A percentile compares a stretch with the other conserved stretches of the same genome.
These are phyloP conservation scores for Boletus sensibilis DNA, from an alignment of 768 basidiomycete genomes.

Conservation along the genomic window DNA sequence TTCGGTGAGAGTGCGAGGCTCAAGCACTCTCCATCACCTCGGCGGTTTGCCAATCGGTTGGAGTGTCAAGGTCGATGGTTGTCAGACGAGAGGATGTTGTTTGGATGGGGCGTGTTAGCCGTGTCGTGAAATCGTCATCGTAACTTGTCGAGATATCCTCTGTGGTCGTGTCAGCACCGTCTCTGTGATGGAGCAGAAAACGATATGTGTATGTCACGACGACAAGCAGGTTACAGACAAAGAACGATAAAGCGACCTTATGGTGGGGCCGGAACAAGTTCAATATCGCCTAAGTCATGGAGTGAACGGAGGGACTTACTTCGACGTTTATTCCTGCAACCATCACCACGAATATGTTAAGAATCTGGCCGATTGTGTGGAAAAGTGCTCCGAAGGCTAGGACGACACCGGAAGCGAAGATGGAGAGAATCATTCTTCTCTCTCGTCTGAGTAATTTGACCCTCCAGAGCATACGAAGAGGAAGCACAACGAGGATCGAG, in stretches of 20 bases:
- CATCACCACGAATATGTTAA: constrained; percentile 1
- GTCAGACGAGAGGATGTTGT: neutral
- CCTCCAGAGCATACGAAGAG: constrained; percentile 22
- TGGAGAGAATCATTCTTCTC: constrained; percentile 25
- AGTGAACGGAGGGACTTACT: constrained; percentile 5
- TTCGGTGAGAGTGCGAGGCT: neutral
- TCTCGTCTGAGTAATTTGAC: constrained; percentile 21
- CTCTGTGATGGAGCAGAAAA: neutral
- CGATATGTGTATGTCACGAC: constrained; percentile 21
- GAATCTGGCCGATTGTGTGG: constrained; percentile 12
- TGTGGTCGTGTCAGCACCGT: neutral
- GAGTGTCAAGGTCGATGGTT: constrained; percentile 5
- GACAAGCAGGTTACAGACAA: constrained; percentile 27
- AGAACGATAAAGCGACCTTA: constrained; percentile 17
- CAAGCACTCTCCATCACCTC: neutral
- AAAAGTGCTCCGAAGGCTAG: constrained; percentile 17
- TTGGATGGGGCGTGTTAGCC: neutral
- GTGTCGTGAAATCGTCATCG: constrained; percentile 21
- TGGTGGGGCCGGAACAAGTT: neutral
- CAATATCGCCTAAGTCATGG: neutral
- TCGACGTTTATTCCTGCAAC: constrained; percentile 18
- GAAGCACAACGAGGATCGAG: constrained; percentile 17
- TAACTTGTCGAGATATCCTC: neutral
- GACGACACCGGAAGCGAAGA: constrained; percentile 20
- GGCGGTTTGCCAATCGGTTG: neutral